Evolutionary conservation across 2,329 filamentous ascomycete species (phyloP).

Genomic region (Aspergillus tubingensis): DNA sequence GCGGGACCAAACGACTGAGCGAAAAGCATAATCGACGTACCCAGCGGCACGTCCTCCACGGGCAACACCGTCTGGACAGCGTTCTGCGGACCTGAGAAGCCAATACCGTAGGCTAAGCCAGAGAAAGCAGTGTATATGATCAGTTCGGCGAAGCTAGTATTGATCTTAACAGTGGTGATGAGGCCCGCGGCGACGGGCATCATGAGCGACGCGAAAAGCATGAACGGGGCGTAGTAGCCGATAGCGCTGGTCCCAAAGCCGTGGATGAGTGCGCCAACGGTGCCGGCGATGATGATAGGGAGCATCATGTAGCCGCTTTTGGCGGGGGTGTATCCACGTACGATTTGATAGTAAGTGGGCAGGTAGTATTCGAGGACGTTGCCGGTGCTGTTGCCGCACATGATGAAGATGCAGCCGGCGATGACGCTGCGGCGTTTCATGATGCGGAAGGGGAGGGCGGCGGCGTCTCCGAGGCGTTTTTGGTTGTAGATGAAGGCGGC

Average conservation of each 20-base stretch:
- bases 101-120: conserved; percentile 35
- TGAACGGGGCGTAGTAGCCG: conserved; percentile 41
- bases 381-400: conserved; percentile 25
- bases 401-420: conserved; percentile 26
- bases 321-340: conserved; percentile 22
- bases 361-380: conserved; percentile 33
- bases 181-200: conserved; percentile 39
- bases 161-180: conserved; percentile 32
- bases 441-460: conserved; percentile 37
- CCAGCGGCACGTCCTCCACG: conserved; percentile 29
- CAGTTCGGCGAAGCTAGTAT: conserved; percentile 26
- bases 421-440: conserved; percentile 32
- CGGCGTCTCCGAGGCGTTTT: conserved; percentile 31
- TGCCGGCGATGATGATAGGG: conserved; percentile 28
- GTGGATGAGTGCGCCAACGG: conserved; percentile 24
- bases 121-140: conserved; percentile 31
- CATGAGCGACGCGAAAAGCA: conserved; percentile 32
- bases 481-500: conserved; percentile 35
- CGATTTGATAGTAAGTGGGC: conserved; percentile 40
- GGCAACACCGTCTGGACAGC: conserved; percentile 34
- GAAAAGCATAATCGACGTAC: conserved; percentile 36
- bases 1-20: conserved; percentile 43
- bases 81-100: conserved; percentile 32
- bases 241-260: conserved; percentile 24
- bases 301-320: conserved; percentile 31